Conservation (phyloP, 192 early-diverging fungal genomes). For the Backusella psychrophila region DNA sequence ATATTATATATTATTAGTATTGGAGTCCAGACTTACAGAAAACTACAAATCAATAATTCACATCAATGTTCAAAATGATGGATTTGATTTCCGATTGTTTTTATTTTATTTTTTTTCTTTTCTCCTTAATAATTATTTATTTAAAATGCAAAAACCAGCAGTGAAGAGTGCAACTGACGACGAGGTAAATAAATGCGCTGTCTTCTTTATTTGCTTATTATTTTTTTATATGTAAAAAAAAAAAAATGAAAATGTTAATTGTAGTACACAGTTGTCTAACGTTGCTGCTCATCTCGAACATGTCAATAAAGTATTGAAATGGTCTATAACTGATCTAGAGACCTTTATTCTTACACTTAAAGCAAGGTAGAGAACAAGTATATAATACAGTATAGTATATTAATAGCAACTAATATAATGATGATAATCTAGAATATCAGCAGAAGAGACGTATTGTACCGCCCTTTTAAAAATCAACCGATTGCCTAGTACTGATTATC, state of each 20-base stretch:
- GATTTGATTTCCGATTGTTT: slow-evolving; percentile 1
- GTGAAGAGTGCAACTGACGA: neutral
- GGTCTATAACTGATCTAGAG: slow-evolving; percentile 12
- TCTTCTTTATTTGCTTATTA: neutral
- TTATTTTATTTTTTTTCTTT: neutral
- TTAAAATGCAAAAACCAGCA: neutral
- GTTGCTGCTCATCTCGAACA: slow-evolving; percentile 8
- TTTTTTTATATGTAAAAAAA: neutral
- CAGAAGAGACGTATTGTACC: slow-evolving; percentile 9
- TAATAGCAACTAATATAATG: neutral
- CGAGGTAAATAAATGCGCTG: neutral
- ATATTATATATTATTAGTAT: neutral
- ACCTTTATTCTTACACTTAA: neutral
- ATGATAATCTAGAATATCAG: neutral
- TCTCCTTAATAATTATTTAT: neutral
- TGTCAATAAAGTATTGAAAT: slow-evolving; percentile 21
- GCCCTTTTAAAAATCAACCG: slow-evolving; percentile 1
- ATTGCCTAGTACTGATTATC: neutral
- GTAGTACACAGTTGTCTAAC: slow-evolving; percentile 7
- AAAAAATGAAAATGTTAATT: neutral
- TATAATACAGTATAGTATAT: neutral
- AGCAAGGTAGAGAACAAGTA: neutral
- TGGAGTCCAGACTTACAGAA: neutral
- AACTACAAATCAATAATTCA: too few relatives aligned
- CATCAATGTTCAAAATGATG: too few relatives aligned